A percentile compares a stretch with the other conserved stretches of the same genome.
phyloP scores from a whole-genome alignment of 805 yeast species.

The Candida tammaniensis region DNA sequence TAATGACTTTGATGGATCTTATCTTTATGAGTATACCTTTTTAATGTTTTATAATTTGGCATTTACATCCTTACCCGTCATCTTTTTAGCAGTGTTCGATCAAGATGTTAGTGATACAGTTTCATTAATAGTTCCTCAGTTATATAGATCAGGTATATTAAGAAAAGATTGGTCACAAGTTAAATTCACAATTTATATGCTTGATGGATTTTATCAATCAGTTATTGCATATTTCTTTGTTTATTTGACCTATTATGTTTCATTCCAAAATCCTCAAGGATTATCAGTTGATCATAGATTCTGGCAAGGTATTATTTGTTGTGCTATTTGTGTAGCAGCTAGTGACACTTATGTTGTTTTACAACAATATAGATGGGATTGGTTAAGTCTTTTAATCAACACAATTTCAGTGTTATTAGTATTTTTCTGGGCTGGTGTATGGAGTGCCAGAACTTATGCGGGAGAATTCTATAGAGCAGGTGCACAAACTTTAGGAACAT shows the following conservation, averaged over 20 bases:
- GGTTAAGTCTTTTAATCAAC: conserved; percentile 54
- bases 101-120: conserved; percentile 71
- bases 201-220: conserved; percentile 72
- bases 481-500: conserved; percentile 56
- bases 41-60: conserved; percentile 78
- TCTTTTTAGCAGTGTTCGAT: conserved; percentile 67
- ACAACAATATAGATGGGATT: conserved; percentile 78
- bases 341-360: conserved; percentile 65
- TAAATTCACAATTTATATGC: conserved; percentile 60
- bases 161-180: conserved; percentile 59
- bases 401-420: conserved; percentile 56
- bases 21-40: conserved; percentile 73
- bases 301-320: conserved; percentile 65
- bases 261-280: conserved; percentile 51
- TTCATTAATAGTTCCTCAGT: conserved; percentile 65
- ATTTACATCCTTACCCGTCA: conserved; percentile 77
- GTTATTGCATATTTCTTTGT: conserved; percentile 68
- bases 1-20: conserved; percentile 70
- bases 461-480: conserved; percentile 66
- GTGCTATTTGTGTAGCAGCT: conserved; percentile 58
- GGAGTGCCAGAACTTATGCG: conserved; percentile 54
- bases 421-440: conserved; percentile 78
- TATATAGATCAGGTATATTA: conserved; percentile 65
- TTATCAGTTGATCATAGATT: conserved; percentile 60
- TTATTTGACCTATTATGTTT: conserved; percentile 48